Evolutionary conservation across 306 rosid genomes (phyloP).

Genomic region (Alnus glutinosa): DNA sequence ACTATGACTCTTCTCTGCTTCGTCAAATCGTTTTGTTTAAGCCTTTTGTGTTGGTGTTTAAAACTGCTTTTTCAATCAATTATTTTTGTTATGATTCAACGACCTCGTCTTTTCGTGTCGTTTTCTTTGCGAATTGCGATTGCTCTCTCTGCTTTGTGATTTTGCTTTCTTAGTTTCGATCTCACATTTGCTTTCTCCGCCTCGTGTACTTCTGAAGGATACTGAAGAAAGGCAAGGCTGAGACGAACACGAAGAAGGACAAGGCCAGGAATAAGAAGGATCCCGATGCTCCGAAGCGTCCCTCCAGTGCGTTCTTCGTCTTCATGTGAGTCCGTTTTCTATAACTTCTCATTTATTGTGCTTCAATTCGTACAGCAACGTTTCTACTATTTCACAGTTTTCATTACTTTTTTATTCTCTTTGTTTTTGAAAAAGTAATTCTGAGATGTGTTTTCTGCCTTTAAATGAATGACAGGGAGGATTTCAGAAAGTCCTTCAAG

Average conservation of each 20-base stretch:
- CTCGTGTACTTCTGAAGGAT: conserved; percentile 12
- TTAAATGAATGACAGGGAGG: conserved; percentile 36
- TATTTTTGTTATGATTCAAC: not conserved
- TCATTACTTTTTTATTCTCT: not conserved
- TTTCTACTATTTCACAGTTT: not conserved
- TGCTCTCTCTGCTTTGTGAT: not conserved
- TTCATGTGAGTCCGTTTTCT: conserved; percentile 27
- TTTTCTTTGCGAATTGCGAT: too few relatives aligned
- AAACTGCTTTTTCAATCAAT: not conserved
- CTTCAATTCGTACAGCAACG: not conserved
- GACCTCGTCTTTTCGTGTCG: not conserved
- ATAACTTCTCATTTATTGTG: not conserved
- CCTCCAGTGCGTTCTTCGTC: conserved; percentile 34
- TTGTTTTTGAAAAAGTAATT: not conserved
- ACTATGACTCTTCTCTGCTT: not conserved
- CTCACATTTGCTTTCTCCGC: not conserved
- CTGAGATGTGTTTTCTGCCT: not conserved
- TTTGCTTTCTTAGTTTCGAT: not conserved
- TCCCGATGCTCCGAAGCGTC: conserved; percentile 45
- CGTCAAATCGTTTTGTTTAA: not conserved
- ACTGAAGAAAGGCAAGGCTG: conserved; percentile 35
- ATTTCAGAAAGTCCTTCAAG: conserved; percentile 37
- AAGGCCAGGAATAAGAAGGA: conserved; percentile 31
- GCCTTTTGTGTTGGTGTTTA: not conserved
- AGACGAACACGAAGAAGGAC: conserved; percentile 25